Conservation (phyloP, 2,329 filamentous ascomycete genomes). For the Ceratocystis cacaofunesta region DNA sequence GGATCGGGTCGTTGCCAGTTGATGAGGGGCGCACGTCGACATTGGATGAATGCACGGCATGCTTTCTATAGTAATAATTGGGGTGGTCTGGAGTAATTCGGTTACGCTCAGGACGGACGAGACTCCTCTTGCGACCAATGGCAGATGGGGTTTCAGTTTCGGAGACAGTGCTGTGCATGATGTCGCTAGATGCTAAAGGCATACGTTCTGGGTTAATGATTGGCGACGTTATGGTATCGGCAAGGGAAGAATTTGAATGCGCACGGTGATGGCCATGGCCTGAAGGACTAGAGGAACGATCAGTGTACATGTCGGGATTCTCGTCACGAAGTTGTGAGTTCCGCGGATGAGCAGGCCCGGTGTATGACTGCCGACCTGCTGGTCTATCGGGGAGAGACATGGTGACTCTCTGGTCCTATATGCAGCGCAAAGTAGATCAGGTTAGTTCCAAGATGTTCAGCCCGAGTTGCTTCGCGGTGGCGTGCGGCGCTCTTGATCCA, state of each 20-base stretch:
- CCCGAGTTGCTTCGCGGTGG: neutral
- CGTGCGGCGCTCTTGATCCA: neutral
- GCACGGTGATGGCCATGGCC: constrained; percentile 37
- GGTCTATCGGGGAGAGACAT: constrained; percentile 54
- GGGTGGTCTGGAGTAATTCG: constrained; percentile 76
- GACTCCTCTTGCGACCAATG: constrained; percentile 61
- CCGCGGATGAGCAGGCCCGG: constrained; percentile 52
- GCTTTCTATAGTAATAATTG: constrained; percentile 90
- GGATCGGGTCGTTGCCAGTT: constrained; percentile 78
- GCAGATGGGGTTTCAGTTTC: constrained; percentile 22
- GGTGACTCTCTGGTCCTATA: constrained; percentile 20
- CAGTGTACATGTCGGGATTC: constrained; percentile 56
- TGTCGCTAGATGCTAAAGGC: constrained; percentile 36
- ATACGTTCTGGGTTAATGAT: constrained; percentile 42
- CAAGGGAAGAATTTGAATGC: constrained; percentile 42
- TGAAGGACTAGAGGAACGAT: constrained; percentile 33
- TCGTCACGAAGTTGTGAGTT: constrained; percentile 51
- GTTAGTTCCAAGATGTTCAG: neutral
- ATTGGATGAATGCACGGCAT: constrained; percentile 81
- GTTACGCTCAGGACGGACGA: constrained; percentile 78
- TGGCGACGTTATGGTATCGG: constrained; percentile 41
- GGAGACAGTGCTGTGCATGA: constrained; percentile 19
- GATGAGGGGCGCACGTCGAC: constrained; percentile 84
- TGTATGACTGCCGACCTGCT: constrained; percentile 44
- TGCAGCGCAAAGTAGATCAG: neutral